Conservation (phyloP, 805 yeast species). For the Isabelozyma pseudorhagii region DNA sequence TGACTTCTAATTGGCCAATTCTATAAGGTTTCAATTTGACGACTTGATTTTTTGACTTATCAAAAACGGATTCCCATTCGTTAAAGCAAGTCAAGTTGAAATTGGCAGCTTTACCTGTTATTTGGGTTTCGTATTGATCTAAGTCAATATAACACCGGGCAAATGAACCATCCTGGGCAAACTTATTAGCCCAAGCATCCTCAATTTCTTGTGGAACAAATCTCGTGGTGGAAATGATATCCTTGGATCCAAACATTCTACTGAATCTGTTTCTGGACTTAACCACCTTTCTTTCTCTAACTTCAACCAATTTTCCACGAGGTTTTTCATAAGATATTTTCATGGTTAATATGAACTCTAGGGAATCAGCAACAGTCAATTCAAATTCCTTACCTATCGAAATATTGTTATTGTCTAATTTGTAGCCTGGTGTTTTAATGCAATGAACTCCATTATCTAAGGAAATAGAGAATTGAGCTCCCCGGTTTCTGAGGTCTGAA, state of each 20-base stretch:
- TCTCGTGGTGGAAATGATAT: constrained; percentile 46
- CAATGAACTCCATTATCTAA: constrained; percentile 83
- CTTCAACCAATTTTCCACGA: constrained; percentile 53
- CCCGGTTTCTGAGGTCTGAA: constrained; percentile 42
- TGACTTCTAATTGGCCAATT: constrained; percentile 65
- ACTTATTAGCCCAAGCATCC: constrained; percentile 60
- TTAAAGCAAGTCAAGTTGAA: constrained; percentile 65
- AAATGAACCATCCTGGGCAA: constrained; percentile 88
- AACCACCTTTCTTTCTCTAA: constrained; percentile 53
- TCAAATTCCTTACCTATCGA: constrained; percentile 75
- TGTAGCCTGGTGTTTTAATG: constrained; percentile 59
- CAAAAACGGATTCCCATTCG: constrained; percentile 67
- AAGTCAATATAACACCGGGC: constrained; percentile 72
- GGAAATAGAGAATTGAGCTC: constrained; percentile 50
- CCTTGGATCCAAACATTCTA: constrained; percentile 47
- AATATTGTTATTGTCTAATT: constrained; percentile 26
- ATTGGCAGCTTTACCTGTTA: constrained; percentile 50
- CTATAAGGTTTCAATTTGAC: constrained; percentile 47
- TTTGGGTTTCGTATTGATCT: constrained; percentile 51
- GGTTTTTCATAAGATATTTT: constrained; percentile 59
- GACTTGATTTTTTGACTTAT: constrained; percentile 18
- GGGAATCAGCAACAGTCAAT: constrained; percentile 55
- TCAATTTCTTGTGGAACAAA: constrained; percentile 48
- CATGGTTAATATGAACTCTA: constrained; percentile 69
- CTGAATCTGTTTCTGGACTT: constrained; percentile 44